Conservation (phyloP, 208 protist genomes). For the Wallacemonas sp. region DNA sequence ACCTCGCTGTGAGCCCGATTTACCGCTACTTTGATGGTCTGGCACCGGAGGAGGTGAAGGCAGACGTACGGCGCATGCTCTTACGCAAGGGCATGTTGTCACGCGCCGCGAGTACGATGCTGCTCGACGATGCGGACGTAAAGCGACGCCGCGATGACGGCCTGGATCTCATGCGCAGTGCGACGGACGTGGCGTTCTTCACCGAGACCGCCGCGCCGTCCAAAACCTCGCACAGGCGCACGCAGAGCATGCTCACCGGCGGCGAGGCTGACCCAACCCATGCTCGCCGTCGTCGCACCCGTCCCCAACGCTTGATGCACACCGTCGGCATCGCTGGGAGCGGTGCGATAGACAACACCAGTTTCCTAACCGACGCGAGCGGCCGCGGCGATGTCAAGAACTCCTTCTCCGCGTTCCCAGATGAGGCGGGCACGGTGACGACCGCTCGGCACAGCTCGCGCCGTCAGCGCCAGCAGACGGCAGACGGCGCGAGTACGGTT, state of each 20-base stretch:
- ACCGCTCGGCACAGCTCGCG: slow-evolving; percentile 5
- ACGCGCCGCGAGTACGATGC: background rate
- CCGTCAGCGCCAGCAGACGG: slow-evolving; percentile 4
- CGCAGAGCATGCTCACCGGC: slow-evolving; percentile 1
- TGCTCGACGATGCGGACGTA: too few species aligned
- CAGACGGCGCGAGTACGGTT: background rate
- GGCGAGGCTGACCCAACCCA: background rate
- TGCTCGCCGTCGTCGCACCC: background rate
- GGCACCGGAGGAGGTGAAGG: slow-evolving; percentile 43
- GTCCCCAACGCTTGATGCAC: background rate
- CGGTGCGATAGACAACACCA: background rate
- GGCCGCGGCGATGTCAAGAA: background rate
- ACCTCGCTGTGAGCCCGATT: slow-evolving; percentile 36
- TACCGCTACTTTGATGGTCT: slow-evolving; percentile 56
- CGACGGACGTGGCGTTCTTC: too few species aligned
- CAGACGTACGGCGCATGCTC: slow-evolving; percentile 41
- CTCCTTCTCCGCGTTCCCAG: background rate
- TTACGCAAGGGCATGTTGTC: slow-evolving; percentile 20
- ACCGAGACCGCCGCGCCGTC: background rate
- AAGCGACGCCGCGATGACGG: too few species aligned
- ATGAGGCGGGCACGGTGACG: background rate
- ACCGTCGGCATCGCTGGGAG: background rate
- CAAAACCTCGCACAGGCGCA: background rate
- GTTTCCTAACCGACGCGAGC: background rate
- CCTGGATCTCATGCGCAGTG: too few species aligned